Conservation (phyloP, 805 yeast genomes). For the Saturnispora sekii region DNA sequence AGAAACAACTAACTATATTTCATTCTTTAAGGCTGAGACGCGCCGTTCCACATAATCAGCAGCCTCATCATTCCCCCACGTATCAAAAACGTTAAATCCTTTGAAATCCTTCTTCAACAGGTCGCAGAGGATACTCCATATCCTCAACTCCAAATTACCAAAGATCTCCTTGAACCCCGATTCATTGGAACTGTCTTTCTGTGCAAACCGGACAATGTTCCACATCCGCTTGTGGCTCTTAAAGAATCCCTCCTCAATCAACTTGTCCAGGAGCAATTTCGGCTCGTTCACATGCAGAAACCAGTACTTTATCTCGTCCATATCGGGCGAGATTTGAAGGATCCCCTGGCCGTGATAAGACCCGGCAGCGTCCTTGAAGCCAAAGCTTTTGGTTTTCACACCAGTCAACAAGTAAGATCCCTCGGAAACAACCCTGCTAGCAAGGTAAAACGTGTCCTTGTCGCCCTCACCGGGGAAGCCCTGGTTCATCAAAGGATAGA, state of each 20-base stretch:
- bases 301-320: constrained; percentile 15
- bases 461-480: constrained; percentile 76
- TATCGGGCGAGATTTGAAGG: constrained; percentile 23
- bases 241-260: constrained; percentile 15
- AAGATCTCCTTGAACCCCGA: constrained; percentile 9
- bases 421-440: constrained; percentile 39
- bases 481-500: constrained; percentile 59
- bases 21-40: constrained; percentile 10
- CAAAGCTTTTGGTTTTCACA: constrained; percentile 24
- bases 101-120: constrained; percentile 19
- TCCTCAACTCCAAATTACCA: constrained; percentile 20
- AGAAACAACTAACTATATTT: not conserved
- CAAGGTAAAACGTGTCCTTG: constrained; percentile 66
- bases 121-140: constrained; percentile 21
- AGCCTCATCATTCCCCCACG: constrained; percentile 21
- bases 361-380: constrained; percentile 19
- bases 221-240: constrained; percentile 18
- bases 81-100: constrained; percentile 19
- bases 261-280: constrained; percentile 18
- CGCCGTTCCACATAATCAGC: constrained; percentile 17
- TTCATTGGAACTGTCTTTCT: constrained; percentile 20
- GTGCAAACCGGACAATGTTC: constrained; percentile 24
- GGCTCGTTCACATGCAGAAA: constrained; percentile 28
- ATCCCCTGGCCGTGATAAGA: constrained; percentile 25
- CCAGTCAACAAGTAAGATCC: constrained; percentile 22